These are phyloP conservation scores for Flaveria floridana DNA, from an alignment of 140 eudicot genomes.

Conservation along the genomic window DNA sequence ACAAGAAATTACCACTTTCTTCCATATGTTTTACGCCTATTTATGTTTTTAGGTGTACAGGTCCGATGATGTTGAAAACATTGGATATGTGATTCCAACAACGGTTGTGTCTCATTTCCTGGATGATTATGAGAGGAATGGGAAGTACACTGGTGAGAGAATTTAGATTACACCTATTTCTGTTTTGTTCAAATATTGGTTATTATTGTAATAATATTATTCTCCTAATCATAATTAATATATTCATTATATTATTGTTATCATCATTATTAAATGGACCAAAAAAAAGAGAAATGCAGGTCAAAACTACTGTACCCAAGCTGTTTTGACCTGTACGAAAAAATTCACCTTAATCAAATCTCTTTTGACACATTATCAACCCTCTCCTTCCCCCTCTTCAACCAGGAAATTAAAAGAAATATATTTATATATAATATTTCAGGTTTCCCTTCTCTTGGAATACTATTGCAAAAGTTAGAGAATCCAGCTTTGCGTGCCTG, in stretches of 20 bases:
- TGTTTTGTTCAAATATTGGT: not conserved
- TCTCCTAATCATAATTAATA: not conserved
- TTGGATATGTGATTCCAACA: slow-evolving; percentile 94
- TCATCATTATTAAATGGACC: not conserved
- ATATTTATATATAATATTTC: slow-evolving; percentile 30
- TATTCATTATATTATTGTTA: not conserved
- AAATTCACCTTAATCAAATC: not conserved
- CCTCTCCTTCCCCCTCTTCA: not conserved
- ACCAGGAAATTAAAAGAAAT: not conserved
- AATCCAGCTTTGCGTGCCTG: slow-evolving; percentile 93
- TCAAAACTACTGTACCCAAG: not conserved
- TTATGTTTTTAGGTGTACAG: slow-evolving; percentile 67
- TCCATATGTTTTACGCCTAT: slow-evolving; percentile 21
- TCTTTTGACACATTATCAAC: not conserved
- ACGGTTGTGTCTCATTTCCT: slow-evolving; percentile 90
- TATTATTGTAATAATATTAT: not conserved
- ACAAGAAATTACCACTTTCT: slow-evolving; percentile 14
- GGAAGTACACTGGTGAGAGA: slow-evolving; percentile 86
- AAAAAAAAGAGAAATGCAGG: not conserved
- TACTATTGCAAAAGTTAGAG: slow-evolving; percentile 84
- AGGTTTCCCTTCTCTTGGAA: slow-evolving; percentile 93
- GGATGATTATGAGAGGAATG: slow-evolving; percentile 83
- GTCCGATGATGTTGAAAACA: slow-evolving; percentile 87
- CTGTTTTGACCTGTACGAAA: not conserved
- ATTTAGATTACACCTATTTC: slow-evolving; percentile 14